Percentiles rank a stretch among this genome's conserved stretches.
Conservation (phyloP, 768 basidiomycete genomes). For the Pholiota conissans region DNA sequence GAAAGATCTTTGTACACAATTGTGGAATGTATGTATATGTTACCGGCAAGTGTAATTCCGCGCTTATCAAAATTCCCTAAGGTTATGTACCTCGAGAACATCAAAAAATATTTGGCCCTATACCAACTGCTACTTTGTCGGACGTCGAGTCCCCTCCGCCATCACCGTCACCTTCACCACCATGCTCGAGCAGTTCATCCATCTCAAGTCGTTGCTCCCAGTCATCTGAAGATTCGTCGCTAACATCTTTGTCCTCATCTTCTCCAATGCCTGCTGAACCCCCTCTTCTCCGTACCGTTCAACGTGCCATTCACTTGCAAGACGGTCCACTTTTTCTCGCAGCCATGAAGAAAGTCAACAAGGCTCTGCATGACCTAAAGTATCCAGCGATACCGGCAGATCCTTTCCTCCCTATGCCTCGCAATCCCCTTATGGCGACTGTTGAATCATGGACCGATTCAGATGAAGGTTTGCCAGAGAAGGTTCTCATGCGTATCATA, state of each 20-base stretch:
- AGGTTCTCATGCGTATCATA: constrained; percentile 71
- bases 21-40: constrained; percentile 55
- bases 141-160: constrained; percentile 38
- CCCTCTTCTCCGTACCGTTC: constrained; percentile 55
- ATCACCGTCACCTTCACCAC: constrained; percentile 37
- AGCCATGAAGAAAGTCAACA: constrained; percentile 63
- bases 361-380: constrained; percentile 61
- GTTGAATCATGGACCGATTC: constrained; percentile 50
- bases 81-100: constrained; percentile 70
- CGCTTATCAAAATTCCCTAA: constrained; percentile 25
- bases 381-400: constrained; percentile 59
- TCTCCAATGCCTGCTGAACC: constrained; percentile 23
- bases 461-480: constrained; percentile 51
- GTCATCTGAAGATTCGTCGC: constrained; percentile 29
- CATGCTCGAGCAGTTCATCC: constrained; percentile 27
- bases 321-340: constrained; percentile 74
- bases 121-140: constrained; percentile 49
- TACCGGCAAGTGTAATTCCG: neutral
- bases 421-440: constrained; percentile 49
- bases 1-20: constrained; percentile 73
- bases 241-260: constrained; percentile 26
- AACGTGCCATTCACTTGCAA: constrained; percentile 65
- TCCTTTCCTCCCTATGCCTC: constrained; percentile 40
- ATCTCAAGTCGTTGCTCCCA: constrained; percentile 27
- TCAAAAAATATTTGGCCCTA: constrained; percentile 64